Base-by-base conservation (phyloP, 345 rosid species). In the Kernera saxatilis region DNA sequence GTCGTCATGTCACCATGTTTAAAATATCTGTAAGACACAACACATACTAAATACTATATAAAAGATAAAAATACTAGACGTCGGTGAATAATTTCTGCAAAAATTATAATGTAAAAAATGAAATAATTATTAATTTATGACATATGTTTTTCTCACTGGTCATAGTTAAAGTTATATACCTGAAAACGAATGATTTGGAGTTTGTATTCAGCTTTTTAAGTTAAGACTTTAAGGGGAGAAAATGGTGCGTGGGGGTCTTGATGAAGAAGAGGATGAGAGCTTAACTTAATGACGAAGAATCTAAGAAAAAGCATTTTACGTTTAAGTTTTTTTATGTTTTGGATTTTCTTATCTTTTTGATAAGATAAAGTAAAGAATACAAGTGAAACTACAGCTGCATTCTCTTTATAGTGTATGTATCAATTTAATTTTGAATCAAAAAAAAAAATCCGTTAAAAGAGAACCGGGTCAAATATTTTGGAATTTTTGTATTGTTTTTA, bases 261-360 rank as follows among this genome's bases (percentile, higher is more conserved):
- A 13, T 14, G 66, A 43, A 53, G 67, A 74, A 71, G 51, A 67
- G 53, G 75, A 64, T 73, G 59, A 73, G 80, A 77, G 79, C 72
- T 76, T 90, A 90, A 80, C 98, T 93, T 93, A 90, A 85, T 80
- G 80, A 76, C 89, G 91, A 92, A 92, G 98, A 82, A 85, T 88
- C 81, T 69, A 63, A 17, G 37, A 45, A 69, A 74, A 69, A 63
- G 71, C 32, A 44, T 52, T 33, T 63, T 19, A 69, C 19, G 36
- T 32, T 35, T 18, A 43, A 67, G 4, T 51, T 68, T 40, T 29
- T 67, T 22, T 15, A 12, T 41, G 29, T 53, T 69, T 69, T 75
- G 51, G 36, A 52, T 62, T 69, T 53, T 75, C 64, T 61, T 62
- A 61, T 75, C 49, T 35, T 48, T 37, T 48, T 57, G 8, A 29